Evolutionary conservation across 805 yeast species (phyloP).

Genomic region (Metschnikowia henanensis): DNA sequence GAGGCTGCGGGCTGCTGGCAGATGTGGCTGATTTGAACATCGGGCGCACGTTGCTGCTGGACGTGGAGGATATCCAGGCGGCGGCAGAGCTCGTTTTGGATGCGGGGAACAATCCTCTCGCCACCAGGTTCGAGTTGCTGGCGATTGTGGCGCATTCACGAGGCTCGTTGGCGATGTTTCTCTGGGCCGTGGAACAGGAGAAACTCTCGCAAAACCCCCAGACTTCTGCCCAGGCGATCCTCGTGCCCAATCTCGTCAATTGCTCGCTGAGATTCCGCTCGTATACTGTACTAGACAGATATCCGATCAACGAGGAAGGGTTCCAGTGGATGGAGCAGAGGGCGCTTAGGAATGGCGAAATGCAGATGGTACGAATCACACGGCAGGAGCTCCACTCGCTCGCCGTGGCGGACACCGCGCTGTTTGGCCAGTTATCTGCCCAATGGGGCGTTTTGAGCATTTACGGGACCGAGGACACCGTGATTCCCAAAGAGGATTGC

Average conservation of each 20-base stretch:
- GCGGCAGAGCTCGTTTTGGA: constrained; percentile 31
- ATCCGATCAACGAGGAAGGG: constrained; percentile 23
- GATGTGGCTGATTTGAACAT: constrained; percentile 34
- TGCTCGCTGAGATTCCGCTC: constrained; percentile 70
- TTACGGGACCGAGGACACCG: constrained; percentile 67
- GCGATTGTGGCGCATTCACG: constrained; percentile 78
- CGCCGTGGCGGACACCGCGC: constrained; percentile 46
- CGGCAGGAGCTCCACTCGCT: constrained; percentile 51
- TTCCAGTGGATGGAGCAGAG: constrained; percentile 31
- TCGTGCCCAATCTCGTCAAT: constrained; percentile 68
- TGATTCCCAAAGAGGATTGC: constrained; percentile 66
- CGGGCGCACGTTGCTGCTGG: constrained; percentile 65
- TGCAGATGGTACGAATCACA: constrained; percentile 43
- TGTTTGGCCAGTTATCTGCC: constrained; percentile 40
- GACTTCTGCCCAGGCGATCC: constrained; percentile 28
- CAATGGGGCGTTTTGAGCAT: constrained; percentile 60
- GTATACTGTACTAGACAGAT: constrained; percentile 44
- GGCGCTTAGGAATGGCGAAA: constrained; percentile 51
- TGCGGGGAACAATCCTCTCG: constrained; percentile 34
- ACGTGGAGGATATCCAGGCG: constrained; percentile 62
- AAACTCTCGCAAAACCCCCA: constrained; percentile 27
- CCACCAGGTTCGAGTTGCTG: constrained; percentile 46
- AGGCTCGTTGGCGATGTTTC: constrained; percentile 73
- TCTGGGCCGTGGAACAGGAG: constrained; percentile 59
- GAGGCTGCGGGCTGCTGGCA: constrained; percentile 82